Conservation (phyloP, 805 yeast species). For the Priceomyces medius region DNA sequence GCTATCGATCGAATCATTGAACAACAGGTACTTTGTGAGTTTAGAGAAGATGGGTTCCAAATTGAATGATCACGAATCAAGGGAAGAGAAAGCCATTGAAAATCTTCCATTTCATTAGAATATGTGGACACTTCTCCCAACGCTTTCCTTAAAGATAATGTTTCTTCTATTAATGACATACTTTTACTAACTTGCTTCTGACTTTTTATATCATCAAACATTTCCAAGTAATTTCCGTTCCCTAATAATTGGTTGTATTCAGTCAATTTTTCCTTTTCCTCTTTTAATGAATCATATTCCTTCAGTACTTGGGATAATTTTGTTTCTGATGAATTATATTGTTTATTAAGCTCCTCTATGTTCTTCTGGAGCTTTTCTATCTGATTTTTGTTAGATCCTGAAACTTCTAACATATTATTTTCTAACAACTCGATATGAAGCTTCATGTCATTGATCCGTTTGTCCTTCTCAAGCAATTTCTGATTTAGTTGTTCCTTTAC, state of each 20-base stretch:
- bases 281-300: slow-evolving; percentile 20
- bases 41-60: slow-evolving; percentile 3
- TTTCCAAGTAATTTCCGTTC: slow-evolving; percentile 17
- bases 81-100: slow-evolving; percentile 21
- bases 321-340: slow-evolving; percentile 16
- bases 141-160: slow-evolving; percentile 40
- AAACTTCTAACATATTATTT: slow-evolving; percentile 37
- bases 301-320: slow-evolving; percentile 18
- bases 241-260: slow-evolving; percentile 16
- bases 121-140: neutral
- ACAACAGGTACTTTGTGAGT: neutral
- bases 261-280: slow-evolving; percentile 26
- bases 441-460: slow-evolving; percentile 40
- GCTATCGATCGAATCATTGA: slow-evolving; percentile 7
- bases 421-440: slow-evolving; percentile 47
- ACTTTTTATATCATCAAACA: slow-evolving; percentile 31
- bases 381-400: slow-evolving; percentile 26
- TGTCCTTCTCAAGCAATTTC: slow-evolving; percentile 19
- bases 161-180: slow-evolving; percentile 44
- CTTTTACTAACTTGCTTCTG: slow-evolving; percentile 33
- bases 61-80: slow-evolving; percentile 4
- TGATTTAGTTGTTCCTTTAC: neutral
- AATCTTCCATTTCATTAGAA: slow-evolving; percentile 8
- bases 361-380: slow-evolving; percentile 15
- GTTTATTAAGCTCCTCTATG: slow-evolving; percentile 15